Conservation (phyloP, 106 monocot genomes). For the Dioscorea zingiberensis region DNA sequence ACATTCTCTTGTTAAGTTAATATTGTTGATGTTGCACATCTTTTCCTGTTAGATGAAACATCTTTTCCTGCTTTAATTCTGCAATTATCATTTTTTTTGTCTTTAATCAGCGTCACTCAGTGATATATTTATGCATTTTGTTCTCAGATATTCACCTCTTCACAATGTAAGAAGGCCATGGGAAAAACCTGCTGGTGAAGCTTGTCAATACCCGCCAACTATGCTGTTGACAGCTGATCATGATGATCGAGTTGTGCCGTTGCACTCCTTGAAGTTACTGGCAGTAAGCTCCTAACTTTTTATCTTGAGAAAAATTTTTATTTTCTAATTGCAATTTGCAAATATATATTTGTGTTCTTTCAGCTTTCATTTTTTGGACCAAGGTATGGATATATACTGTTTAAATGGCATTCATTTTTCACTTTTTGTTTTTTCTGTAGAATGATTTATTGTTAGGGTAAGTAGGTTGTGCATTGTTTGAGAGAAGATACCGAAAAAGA, state of each 20-base stretch:
- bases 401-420: too few species aligned
- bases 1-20: background rate
- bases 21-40: background rate
- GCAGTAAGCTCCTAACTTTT: slow-evolving; percentile 54
- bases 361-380: background rate
- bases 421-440: too few species aligned
- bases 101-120: background rate
- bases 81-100: background rate
- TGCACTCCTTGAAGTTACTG: slow-evolving; percentile 86
- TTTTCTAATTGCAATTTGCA: background rate
- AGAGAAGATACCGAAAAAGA: too few species aligned
- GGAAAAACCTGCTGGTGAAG: slow-evolving; percentile 35
- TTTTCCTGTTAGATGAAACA: too few species aligned
- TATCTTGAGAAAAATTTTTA: background rate
- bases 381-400: too few species aligned
- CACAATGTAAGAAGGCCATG: slow-evolving; percentile 89
- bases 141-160: slow-evolving; percentile 86
- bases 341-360: background rate
- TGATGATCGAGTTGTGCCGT: slow-evolving; percentile 94
- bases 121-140: background rate
- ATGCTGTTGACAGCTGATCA: slow-evolving; percentile 95
- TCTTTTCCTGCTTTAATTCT: too few species aligned
- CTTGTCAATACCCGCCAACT: slow-evolving; percentile 79
- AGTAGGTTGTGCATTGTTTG: too few species aligned
- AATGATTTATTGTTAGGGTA: too few species aligned